phyloP scores from a whole-genome alignment of 1,284 basidiomycete species.

The Apiotrichum sp. region DNA sequence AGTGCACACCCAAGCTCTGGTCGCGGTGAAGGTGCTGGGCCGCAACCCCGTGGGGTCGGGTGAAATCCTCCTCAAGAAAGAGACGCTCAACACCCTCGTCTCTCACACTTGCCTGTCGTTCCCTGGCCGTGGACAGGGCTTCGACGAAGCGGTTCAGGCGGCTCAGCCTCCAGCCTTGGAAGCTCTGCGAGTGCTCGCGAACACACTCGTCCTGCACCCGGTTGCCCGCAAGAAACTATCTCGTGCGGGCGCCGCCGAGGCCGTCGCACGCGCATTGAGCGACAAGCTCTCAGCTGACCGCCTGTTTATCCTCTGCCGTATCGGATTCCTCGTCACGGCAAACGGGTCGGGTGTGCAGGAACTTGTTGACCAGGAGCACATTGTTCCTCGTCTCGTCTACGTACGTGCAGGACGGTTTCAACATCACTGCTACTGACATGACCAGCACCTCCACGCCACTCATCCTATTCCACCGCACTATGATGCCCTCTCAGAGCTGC shows the following conservation, averaged over 20 bases:
- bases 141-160: background rate
- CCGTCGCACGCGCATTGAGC: constrained; percentile 28
- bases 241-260: constrained; percentile 18
- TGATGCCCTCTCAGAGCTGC: constrained; percentile 35
- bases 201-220: constrained; percentile 33
- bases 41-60: constrained; percentile 62
- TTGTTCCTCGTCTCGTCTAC: constrained; percentile 28
- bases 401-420: constrained; percentile 22
- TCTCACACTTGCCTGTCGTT: constrained; percentile 32
- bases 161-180: constrained; percentile 18
- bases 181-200: constrained; percentile 33
- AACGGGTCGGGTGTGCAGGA: constrained; percentile 25
- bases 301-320: constrained; percentile 37
- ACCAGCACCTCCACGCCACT: constrained; percentile 19
- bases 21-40: constrained; percentile 68
- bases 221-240: constrained; percentile 23
- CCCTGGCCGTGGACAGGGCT: background rate
- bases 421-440: background rate
- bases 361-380: constrained; percentile 34
- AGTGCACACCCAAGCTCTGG: constrained; percentile 51
- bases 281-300: constrained; percentile 19
- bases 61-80: constrained; percentile 52
- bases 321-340: constrained; percentile 40
- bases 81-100: constrained; percentile 24
- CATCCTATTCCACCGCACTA: constrained; percentile 19